phyloP scores from a whole-genome alignment of 2,329 filamentous ascomycete genomes.

The Lachnellula subtilissima region DNA sequence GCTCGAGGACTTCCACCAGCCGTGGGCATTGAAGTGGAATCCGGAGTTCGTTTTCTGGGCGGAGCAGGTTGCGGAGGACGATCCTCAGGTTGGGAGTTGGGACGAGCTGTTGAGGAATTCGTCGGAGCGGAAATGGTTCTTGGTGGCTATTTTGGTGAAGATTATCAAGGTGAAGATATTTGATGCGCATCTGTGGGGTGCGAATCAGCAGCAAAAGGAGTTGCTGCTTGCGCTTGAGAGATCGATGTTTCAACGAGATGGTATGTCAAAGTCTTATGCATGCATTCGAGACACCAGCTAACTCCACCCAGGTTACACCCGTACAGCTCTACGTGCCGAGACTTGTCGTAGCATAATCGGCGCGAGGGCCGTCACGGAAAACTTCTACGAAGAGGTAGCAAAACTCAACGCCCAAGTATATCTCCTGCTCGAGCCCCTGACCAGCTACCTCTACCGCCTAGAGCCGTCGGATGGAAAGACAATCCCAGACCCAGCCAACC shows the following conservation, averaged over 20 bases:
- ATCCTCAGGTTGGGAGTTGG: slow-evolving; percentile 20
- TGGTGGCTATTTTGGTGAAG: slow-evolving; percentile 21
- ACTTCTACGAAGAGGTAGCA: slow-evolving; percentile 41
- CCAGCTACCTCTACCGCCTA: slow-evolving; percentile 17
- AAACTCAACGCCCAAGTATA: slow-evolving; percentile 48
- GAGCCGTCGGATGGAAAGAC: not conserved
- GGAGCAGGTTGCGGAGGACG: slow-evolving; percentile 20
- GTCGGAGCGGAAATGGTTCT: slow-evolving; percentile 20
- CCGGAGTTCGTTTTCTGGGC: slow-evolving; percentile 21
- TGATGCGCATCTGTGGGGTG: slow-evolving; percentile 24
- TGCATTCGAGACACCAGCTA: not conserved
- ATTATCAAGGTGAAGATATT: slow-evolving; percentile 24
- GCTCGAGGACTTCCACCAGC: slow-evolving; percentile 5
- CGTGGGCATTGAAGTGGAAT: slow-evolving; percentile 13
- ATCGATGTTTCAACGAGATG: slow-evolving; percentile 20
- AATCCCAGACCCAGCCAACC: slow-evolving; percentile 8
- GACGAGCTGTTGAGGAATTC: slow-evolving; percentile 21
- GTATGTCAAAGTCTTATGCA: slow-evolving; percentile 5
- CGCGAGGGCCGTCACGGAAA: slow-evolving; percentile 10
- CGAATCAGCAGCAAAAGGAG: slow-evolving; percentile 16
- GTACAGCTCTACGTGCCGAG: slow-evolving; percentile 17
- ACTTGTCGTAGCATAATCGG: slow-evolving; percentile 19
- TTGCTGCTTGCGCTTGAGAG: slow-evolving; percentile 21
- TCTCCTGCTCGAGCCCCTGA: slow-evolving; percentile 27
- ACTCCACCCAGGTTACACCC: slow-evolving; percentile 19